These are phyloP conservation scores for Phytophthora palmivora DNA, from an alignment of 352 stramenopile species.

Conservation along the genomic window DNA sequence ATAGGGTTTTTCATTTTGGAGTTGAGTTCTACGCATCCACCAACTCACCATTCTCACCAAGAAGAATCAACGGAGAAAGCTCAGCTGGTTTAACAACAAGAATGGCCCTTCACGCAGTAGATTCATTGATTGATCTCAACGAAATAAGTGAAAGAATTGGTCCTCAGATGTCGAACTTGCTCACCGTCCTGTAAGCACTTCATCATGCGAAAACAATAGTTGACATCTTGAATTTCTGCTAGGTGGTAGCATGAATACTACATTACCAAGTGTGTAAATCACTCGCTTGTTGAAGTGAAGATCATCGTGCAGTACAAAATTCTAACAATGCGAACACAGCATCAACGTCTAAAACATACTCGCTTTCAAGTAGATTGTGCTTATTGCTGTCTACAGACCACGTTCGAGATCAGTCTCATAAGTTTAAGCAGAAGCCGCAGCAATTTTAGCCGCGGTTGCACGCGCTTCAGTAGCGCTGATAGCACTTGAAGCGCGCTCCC, in stretches of 20 bases:
- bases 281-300: too few relatives aligned
- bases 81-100: conserved; percentile 7
- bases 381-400: conserved; percentile 13
- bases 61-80: conserved; percentile 5
- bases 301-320: too few relatives aligned
- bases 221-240: too few relatives aligned
- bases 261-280: too few relatives aligned
- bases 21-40: conserved; percentile 21
- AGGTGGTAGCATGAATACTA: too few relatives aligned
- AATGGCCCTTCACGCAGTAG: too few relatives aligned
- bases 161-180: too few relatives aligned
- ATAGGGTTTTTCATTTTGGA: conserved; percentile 27
- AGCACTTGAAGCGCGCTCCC: conserved; percentile 17
- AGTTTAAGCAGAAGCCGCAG: conserved; percentile 21
- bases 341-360: background rate
- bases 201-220: too few relatives aligned
- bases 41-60: conserved; percentile 10
- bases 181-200: too few relatives aligned
- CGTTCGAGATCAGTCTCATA: background rate
- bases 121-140: too few relatives aligned
- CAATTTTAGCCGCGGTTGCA: conserved; percentile 38
- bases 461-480: conserved; percentile 41
- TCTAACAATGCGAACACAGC: too few relatives aligned
- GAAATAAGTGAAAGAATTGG: too few relatives aligned
- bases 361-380: conserved; percentile 17